These are phyloP conservation scores for Didymella glomerata DNA, from an alignment of 2,329 filamentous ascomycete genomes.

Conservation along the genomic window DNA sequence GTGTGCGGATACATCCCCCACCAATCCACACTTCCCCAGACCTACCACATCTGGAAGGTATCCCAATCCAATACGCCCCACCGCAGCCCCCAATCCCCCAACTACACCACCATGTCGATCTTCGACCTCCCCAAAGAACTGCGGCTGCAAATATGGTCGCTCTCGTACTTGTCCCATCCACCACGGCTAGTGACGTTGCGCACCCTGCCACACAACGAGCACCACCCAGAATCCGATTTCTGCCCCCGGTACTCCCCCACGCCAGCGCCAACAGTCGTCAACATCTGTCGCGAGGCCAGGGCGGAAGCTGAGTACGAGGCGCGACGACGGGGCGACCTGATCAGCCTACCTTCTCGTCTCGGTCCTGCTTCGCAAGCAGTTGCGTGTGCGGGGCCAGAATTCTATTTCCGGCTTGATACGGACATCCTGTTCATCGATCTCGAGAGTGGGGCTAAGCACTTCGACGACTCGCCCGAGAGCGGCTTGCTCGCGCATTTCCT, in stretches of 20 bases:
- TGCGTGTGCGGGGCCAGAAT: background rate
- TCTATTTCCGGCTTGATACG: slow-evolving; percentile 34
- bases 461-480: slow-evolving; percentile 31
- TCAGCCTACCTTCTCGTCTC: slow-evolving; percentile 20
- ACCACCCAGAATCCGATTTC: slow-evolving; percentile 19
- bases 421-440: slow-evolving; percentile 32
- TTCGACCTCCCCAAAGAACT: slow-evolving; percentile 34
- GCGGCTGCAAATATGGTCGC: slow-evolving; percentile 35
- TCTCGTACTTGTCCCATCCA: slow-evolving; percentile 29
- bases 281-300: slow-evolving; percentile 34
- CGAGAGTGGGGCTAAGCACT: slow-evolving; percentile 24
- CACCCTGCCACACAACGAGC: slow-evolving; percentile 27
- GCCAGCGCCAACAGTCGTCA: slow-evolving; percentile 26
- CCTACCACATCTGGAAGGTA: slow-evolving; percentile 12
- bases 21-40: slow-evolving; percentile 13
- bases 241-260: slow-evolving; percentile 35
- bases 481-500: slow-evolving; percentile 34
- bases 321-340: slow-evolving; percentile 22
- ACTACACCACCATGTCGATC: slow-evolving; percentile 27
- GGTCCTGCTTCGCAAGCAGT: background rate
- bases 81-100: background rate
- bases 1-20: slow-evolving; percentile 12
- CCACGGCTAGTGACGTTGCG: slow-evolving; percentile 32
- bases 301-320: slow-evolving; percentile 32
- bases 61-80: slow-evolving; percentile 1